phyloP scores from a whole-genome alignment of 1,284 basidiomycete species.

The Ganoderma meredithae region DNA sequence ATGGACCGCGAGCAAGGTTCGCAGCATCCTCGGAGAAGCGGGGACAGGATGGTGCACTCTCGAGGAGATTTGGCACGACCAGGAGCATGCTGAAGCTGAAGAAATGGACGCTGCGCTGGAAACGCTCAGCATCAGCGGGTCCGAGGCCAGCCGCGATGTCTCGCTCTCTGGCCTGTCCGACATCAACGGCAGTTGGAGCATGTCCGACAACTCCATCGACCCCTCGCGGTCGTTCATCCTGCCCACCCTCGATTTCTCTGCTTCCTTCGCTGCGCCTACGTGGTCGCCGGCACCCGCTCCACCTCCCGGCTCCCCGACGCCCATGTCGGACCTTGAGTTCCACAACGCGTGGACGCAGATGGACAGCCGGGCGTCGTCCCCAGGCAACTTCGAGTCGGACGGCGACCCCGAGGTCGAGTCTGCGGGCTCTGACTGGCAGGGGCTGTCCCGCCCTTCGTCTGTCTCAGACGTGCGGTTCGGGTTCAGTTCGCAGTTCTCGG shows the following conservation, averaged over 20 bases:
- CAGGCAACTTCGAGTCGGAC: slow-evolving; percentile 19
- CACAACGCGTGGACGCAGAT: slow-evolving; percentile 40
- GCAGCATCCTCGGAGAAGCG: slow-evolving; percentile 70
- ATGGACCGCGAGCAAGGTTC: slow-evolving; percentile 69
- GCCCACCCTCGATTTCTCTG: slow-evolving; percentile 75
- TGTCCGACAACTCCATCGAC: slow-evolving; percentile 43
- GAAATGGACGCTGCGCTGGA: slow-evolving; percentile 42
- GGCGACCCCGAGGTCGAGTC: slow-evolving; percentile 24
- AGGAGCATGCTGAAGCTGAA: slow-evolving; percentile 42
- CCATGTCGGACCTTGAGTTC: slow-evolving; percentile 37
- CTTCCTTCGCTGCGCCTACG: slow-evolving; percentile 39
- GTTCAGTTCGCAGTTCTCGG: slow-evolving; percentile 47
- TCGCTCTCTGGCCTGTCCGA: slow-evolving; percentile 21
- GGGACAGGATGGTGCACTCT: slow-evolving; percentile 76
- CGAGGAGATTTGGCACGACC: slow-evolving; percentile 59
- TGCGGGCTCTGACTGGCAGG: slow-evolving; percentile 27
- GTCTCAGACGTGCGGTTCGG: slow-evolving; percentile 31
- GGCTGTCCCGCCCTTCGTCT: slow-evolving; percentile 21
- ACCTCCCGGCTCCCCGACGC: slow-evolving; percentile 16
- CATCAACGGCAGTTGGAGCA: neutral
- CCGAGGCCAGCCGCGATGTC: slow-evolving; percentile 31
- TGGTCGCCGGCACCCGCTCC: slow-evolving; percentile 30
- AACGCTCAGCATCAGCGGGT: slow-evolving; percentile 33
- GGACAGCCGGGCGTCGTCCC: slow-evolving; percentile 21
- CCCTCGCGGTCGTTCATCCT: slow-evolving; percentile 67